Base-by-base conservation (phyloP, 2,329 filamentous ascomycete genomes). In the Fusarium nodosum region DNA sequence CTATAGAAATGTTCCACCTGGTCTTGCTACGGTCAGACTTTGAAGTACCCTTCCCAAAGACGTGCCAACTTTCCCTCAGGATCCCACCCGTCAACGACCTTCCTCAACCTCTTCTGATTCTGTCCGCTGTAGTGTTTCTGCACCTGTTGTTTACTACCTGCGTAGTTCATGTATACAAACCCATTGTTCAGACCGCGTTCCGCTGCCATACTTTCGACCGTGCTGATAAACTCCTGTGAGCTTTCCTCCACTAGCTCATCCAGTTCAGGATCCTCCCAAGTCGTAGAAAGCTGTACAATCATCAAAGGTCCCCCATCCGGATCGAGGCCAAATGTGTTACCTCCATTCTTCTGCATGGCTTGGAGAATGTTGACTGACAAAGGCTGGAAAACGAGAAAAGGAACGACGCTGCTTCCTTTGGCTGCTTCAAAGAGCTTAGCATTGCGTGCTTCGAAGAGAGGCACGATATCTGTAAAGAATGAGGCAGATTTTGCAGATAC, bases 121-220 rank as follows among this genome's bases (percentile, higher is more conserved):
- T 76, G 73, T 3, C 69, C 33, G 0, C 83, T 82, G 52, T 85
- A 86, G 13, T 78, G 72, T 1, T 68, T 28, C 24, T 84, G 74
- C 1, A 82, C 79, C 28, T 81, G 70, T 65, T 85, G 82, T 28
- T 75, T 75, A 36, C 74, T 71, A 11, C 78, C 77, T 1, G 82
- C 82, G 55, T 86, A 85, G 68, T 85, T 85, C 48, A 82, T 77
- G 67, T 84, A 85, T 20, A 85, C 60, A 34, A 77, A 83, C 1
- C 75, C 75, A 53, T 80, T 76, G 39, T 78, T 72, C 0, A 81
- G 63, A 0, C 76, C 77, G 9, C 74, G 70, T n/a, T 75, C 68
- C 42, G 74, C 69, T 12, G 80, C 77, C 4, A 75, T 70, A 1
- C 66, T 66, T 15, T 46, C 39, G 5, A 66, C 51, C 8, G 22